Percentiles rank a stretch among this genome's conserved stretches.
phyloP scores from a whole-genome alignment of 2,329 filamentous ascomycete species.

The Ophiostoma ulmi region DNA sequence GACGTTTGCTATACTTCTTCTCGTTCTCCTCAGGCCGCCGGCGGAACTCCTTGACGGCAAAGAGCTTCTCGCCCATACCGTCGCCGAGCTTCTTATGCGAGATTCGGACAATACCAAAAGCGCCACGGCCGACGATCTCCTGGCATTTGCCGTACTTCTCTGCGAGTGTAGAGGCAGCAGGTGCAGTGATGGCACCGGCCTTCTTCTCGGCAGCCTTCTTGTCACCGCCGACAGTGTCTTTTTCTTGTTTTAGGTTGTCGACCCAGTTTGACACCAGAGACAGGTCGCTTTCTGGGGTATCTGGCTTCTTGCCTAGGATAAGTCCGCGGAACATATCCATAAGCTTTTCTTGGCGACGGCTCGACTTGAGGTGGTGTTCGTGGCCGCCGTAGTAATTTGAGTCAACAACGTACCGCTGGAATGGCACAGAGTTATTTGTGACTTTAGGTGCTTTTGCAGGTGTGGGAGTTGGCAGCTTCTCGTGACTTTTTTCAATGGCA shows the following conservation, averaged over 20 bases:
- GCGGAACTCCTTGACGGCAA: conserved; percentile 97
- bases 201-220: conserved; percentile 40
- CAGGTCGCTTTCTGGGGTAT: conserved; percentile 71
- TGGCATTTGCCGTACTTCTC: conserved; percentile 99
- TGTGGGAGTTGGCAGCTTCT: conserved; percentile 30
- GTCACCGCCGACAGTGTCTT: conserved; percentile 68
- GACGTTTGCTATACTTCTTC: conserved; percentile 95
- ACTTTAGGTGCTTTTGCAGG: conserved; percentile 37
- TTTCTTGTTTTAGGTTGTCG: conserved; percentile 84
- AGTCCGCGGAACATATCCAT: conserved; percentile 85
- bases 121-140: conserved; percentile 90
- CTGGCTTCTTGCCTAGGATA: conserved; percentile 70
- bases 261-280: conserved; percentile 96
- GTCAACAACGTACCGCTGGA: conserved; percentile 49
- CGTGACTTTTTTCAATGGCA: conserved; percentile 39
- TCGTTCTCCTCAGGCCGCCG: conserved; percentile 88
- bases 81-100: conserved; percentile 90
- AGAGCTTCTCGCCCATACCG: conserved; percentile 79
- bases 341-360: conserved; percentile 89
- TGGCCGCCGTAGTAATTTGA: conserved; percentile 62
- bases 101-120: conserved; percentile 95
- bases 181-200: background rate
- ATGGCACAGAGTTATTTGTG: conserved; percentile 32
- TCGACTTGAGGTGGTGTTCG: conserved; percentile 81
- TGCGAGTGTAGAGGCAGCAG: conserved; percentile 60